Evolutionary conservation across 1,284 basidiomycete genomes (phyloP).

Genomic region (Peniophora sp.): DNA sequence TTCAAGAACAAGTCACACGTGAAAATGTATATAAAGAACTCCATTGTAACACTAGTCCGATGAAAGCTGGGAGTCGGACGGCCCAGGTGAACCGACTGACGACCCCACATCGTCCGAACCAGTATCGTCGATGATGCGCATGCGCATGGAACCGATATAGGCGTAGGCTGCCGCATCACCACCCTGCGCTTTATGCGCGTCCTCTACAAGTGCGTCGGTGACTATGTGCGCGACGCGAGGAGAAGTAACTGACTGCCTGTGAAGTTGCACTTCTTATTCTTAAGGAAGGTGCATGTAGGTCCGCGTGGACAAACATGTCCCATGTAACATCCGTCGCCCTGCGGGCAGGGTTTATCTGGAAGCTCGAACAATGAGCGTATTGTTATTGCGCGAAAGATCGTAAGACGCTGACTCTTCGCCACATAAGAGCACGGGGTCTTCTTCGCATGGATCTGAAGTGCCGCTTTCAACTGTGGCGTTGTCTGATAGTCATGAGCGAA

Average conservation of each 20-base stretch:
- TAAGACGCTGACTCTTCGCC: constrained; percentile 21
- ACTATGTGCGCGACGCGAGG: no score
- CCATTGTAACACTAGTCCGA: no score
- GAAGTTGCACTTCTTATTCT: constrained; percentile 28
- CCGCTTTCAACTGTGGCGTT: constrained; percentile 22
- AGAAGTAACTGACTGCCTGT: constrained; percentile 19
- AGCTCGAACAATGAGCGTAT: not conserved
- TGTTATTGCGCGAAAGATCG: not conserved
- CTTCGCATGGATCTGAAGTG: constrained; percentile 28
- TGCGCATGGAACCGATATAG: no score
- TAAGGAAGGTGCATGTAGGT: constrained; percentile 22
- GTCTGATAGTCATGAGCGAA: constrained; percentile 33
- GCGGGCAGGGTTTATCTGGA: constrained; percentile 22
- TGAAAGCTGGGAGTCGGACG: no score
- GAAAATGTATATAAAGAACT: no score
- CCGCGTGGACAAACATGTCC: constrained; percentile 27
- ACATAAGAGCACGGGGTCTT: constrained; percentile 30
- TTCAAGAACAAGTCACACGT: no score
- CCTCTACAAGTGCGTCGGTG: not conserved
- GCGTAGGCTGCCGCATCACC: not conserved
- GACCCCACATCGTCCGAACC: no score
- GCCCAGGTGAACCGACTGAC: no score
- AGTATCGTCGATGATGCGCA: no score
- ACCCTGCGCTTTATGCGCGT: not conserved
- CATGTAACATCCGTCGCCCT: constrained; percentile 24